phyloP scores from a whole-genome alignment of 2,329 filamentous ascomycete genomes.

The Cercospora canescens region DNA sequence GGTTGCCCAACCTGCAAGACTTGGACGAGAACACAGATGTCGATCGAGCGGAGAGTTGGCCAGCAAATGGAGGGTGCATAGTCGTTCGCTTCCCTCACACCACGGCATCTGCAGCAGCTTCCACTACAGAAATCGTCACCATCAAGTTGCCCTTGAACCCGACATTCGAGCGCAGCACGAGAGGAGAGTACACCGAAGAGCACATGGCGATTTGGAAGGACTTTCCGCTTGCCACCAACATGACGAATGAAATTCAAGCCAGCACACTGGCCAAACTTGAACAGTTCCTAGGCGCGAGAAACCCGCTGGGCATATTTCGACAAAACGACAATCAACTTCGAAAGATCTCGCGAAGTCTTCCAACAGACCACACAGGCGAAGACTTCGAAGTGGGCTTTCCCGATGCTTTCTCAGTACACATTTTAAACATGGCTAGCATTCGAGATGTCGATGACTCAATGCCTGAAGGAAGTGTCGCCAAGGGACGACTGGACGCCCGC shows the following conservation, averaged over 20 bases:
- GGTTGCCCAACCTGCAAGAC: constrained; percentile 60
- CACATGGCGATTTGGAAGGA: constrained; percentile 68
- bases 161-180: constrained; percentile 56
- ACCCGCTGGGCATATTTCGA: constrained; percentile 67
- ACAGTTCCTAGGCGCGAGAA: constrained; percentile 66
- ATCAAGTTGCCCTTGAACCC: constrained; percentile 68
- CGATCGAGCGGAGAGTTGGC: constrained; percentile 45
- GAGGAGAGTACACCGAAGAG: constrained; percentile 60
- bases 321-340: constrained; percentile 57
- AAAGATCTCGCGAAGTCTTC: constrained; percentile 62
- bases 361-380: constrained; percentile 53
- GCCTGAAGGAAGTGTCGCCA: constrained; percentile 48
- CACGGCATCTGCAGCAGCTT: constrained; percentile 32
- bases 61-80: constrained; percentile 60
- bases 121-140: constrained; percentile 52
- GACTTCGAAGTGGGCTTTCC: constrained; percentile 68
- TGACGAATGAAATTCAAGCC: constrained; percentile 45
- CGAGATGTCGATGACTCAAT: constrained; percentile 61
- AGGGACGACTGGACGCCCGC: constrained; percentile 57
- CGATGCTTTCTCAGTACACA: constrained; percentile 70
- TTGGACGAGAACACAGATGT: background rate
- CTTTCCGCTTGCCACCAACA: constrained; percentile 48
- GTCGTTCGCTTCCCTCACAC: constrained; percentile 64
- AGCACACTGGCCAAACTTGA: constrained; percentile 64
- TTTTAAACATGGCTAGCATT: constrained; percentile 66